These are phyloP conservation scores for Ambrosiella beaveri DNA, from an alignment of 2,329 filamentous ascomycete species.

Conservation along the genomic window DNA sequence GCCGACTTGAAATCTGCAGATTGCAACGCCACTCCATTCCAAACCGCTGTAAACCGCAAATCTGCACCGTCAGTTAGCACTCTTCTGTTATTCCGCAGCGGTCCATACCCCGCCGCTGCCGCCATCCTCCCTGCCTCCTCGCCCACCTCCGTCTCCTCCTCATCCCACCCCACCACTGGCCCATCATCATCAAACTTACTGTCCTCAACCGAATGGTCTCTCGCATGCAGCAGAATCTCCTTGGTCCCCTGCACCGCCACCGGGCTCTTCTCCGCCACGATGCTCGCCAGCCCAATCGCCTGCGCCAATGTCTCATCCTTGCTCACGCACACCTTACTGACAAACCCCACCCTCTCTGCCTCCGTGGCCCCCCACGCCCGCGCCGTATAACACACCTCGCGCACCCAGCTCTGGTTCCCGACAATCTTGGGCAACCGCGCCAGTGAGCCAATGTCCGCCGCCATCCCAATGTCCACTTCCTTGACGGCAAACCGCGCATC, in stretches of 20 bases:
- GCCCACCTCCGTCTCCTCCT: too few relatives aligned
- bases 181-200: conserved; percentile 32
- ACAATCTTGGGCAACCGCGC: conserved; percentile 57
- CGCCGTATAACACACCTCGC: conserved; percentile 58
- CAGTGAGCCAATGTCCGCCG: conserved; percentile 63
- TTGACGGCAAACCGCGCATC: conserved; percentile 53
- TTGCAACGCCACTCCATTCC: conserved; percentile 76
- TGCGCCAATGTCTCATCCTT: conserved; percentile 47
- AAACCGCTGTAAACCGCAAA: conserved; percentile 66
- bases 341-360: conserved; percentile 51
- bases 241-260: conserved; percentile 80
- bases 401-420: conserved; percentile 56
- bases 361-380: conserved; percentile 52
- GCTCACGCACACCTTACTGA: conserved; percentile 44
- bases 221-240: conserved; percentile 64
- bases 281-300: conserved; percentile 43
- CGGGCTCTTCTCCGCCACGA: conserved; percentile 67
- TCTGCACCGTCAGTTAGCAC: conserved; percentile 23
- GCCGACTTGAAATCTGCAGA: conserved; percentile 60
- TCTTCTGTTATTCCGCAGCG: too few relatives aligned
- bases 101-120: too few relatives aligned
- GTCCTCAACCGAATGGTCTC: conserved; percentile 62
- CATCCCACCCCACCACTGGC: background rate
- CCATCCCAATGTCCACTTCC: conserved; percentile 67
- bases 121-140: too few relatives aligned